Evolutionary conservation across 345 rosid genomes (phyloP), one percentile per base, ranked within the genome.

Genomic region (Chamaenerion angustifolium): DNA sequence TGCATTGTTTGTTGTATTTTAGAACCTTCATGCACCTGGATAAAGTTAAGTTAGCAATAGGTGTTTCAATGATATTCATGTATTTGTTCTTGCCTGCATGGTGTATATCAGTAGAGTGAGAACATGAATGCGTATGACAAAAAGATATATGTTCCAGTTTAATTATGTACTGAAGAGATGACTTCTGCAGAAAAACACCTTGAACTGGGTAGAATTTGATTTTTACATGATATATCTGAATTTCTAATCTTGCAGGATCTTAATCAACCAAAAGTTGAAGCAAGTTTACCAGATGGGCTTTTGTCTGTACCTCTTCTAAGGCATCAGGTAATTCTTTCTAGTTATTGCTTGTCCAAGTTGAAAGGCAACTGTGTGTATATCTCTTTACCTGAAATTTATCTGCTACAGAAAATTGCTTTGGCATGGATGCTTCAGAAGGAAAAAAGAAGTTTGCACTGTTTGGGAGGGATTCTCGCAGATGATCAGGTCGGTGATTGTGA

Each of bases 391-490:
- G 23, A 61, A 40, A 45, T n/a, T 48, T 55, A 63, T 57, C 40
- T 59, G 59, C 60, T 57, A 55, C 78, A 90, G 98, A 90, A 78
- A 75, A 90, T 90, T 76, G 98, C 98, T 58, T 68, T 90, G 81
- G 76, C 85, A 21, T 90, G 96, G 96, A 90, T 87, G 96, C 81
- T 81, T 70, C 94, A 81, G 58, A 89, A 79, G 69, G 95, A 90
- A 78, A 81, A 76, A 35, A 83, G 77, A 76, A 80, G 93, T 60
- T 63, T 71, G 42, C 83, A 76, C 53, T 90, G 95, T 59, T 63
- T 75, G 62, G 98, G 98, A 59, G 98, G 98, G 68, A 90, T 90
- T 60, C 68, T 90, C 70, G 98, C 98, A 55, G 98, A 90, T 76
- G 98, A 90, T 65, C 96, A 90, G 93, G 98, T 89, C 52, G 50